Percentiles rank a stretch among this genome's conserved stretches.
Evolutionary conservation across 371 early-diverging fungal genomes (phyloP).

Genomic region (Mucor racemosus): DNA sequence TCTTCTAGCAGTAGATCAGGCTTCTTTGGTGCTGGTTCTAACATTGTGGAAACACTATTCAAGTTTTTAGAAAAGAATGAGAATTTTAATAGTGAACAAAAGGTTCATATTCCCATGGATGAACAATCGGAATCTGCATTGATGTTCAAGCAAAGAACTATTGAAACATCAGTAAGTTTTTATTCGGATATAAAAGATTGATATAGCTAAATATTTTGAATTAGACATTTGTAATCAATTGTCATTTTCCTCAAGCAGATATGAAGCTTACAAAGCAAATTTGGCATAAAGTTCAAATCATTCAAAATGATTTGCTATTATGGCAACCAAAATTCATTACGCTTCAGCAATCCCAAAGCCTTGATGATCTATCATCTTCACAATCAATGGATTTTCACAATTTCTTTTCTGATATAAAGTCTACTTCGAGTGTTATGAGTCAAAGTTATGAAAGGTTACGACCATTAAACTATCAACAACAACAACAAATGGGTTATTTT

Average conservation of each 20-base stretch:
- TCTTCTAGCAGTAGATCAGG: slow-evolving; percentile 27
- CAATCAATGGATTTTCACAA: slow-evolving; percentile 2
- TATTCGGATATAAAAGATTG: background rate
- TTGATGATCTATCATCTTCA: background rate
- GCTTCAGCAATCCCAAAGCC: background rate
- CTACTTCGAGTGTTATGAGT: slow-evolving; percentile 33
- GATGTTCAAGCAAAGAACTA: slow-evolving; percentile 66
- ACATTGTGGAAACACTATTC: slow-evolving; percentile 45
- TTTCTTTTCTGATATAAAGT: slow-evolving; percentile 3
- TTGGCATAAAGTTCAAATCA: slow-evolving; percentile 70
- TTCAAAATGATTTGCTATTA: slow-evolving; percentile 71
- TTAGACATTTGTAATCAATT: slow-evolving; percentile 65
- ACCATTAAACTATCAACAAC: background rate
- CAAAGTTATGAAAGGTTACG: slow-evolving; percentile 39
- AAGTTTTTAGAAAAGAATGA: slow-evolving; percentile 40
- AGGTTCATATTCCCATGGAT: slow-evolving; percentile 53
- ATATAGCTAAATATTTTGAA: background rate
- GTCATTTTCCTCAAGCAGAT: slow-evolving; percentile 68
- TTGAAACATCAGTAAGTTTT: slow-evolving; percentile 65
- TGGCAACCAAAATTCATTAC: slow-evolving; percentile 63
- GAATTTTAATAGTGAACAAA: slow-evolving; percentile 53
- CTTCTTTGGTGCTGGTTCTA: slow-evolving; percentile 42
- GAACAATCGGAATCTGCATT: slow-evolving; percentile 68
- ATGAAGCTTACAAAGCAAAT: slow-evolving; percentile 60
- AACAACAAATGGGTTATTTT: background rate